phyloP scores from a whole-genome alignment of 257 asterid genomes.

The Cruciata laevipes region DNA sequence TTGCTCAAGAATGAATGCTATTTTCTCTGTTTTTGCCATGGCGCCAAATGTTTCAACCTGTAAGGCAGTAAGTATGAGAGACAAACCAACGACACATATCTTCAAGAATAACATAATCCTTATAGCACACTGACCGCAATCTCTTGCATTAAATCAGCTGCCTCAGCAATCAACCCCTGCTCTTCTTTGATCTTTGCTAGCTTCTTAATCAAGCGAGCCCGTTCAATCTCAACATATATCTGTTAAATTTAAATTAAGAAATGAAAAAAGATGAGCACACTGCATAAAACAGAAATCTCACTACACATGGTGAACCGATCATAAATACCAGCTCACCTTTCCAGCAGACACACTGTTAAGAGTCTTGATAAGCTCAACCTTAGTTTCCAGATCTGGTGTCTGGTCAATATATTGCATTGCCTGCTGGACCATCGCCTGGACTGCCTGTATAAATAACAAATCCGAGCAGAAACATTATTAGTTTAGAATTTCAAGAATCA shows the following conservation, averaged over 20 bases:
- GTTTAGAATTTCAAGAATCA: background rate
- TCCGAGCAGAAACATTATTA: background rate
- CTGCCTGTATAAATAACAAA: conserved; percentile 50
- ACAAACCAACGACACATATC: background rate
- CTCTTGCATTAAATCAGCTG: conserved; percentile 99
- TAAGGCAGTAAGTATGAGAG: background rate
- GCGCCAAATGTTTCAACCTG: conserved; percentile 99
- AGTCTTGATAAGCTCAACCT: conserved; percentile 84
- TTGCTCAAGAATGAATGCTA: conserved; percentile 94
- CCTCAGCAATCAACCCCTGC: conserved; percentile 83
- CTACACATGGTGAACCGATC: background rate
- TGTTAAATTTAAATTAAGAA: conserved; percentile 14
- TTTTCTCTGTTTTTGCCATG: conserved; percentile 98
- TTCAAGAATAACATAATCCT: background rate
- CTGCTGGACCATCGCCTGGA: conserved; percentile 93
- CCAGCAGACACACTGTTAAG: conserved; percentile 93
- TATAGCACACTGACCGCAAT: conserved; percentile 63
- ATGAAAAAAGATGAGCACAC: background rate
- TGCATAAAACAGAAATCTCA: background rate
- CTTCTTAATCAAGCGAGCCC: conserved; percentile 89
- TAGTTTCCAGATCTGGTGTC: conserved; percentile 85
- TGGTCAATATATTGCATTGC: conserved; percentile 92
- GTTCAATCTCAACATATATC: conserved; percentile 98
- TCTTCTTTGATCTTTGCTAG: conserved; percentile 92
- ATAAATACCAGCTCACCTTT: conserved; percentile 44